Evolutionary conservation across 2,329 filamentous ascomycete genomes (phyloP), one percentile per base, ranked within the genome.

Genomic region (Furcasterigmium sp.): DNA sequence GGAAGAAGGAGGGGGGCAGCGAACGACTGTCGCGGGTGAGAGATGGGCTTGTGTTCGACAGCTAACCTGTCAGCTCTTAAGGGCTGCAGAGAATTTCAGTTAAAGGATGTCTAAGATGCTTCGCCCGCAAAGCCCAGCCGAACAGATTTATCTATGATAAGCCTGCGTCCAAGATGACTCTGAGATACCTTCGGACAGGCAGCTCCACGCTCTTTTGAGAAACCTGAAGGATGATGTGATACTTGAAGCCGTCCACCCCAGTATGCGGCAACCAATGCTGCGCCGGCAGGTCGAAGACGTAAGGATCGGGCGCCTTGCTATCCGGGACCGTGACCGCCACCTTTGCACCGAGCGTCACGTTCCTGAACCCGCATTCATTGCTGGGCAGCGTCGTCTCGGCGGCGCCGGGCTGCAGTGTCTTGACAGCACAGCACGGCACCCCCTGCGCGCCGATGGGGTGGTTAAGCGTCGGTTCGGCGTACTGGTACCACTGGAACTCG

Each of bases 401-500:
- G 17, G 35, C 35, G n/a, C n/a, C n/a, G 19, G 35, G 18, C 13
- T 20, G 10, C 18, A 37, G 20, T 18, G 14, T 9, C 17, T 9
- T 21, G 18, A 25, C 29, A 13, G 8, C 8, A n/a, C 23, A 25
- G 5, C 37, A 21, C 20, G 37, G n/a, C 3, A 38, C 37, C 7
- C 11, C 37, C 9, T 35, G n/a, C 8, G 32, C 32, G 15, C 32
- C 32, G 14, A 35, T 35, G 32, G 37, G 37, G 7, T 18, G 23
- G 8, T 38, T 26, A 17, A 26, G 21, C 4, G 38, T 30, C 17
- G 39, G 29, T 13, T 41, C 39, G 10, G 9, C n/a, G 15, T 42
- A 42, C 21, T 42, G 39, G 14, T 35, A 42, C 39, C 39, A 42
- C 39, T 42, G 29, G 18, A 36, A 36, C 18, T 36, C 30, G 4